Conservation (phyloP, 495 filamentous ascomycete genomes). For the Astrocystis sublimbata region DNA sequence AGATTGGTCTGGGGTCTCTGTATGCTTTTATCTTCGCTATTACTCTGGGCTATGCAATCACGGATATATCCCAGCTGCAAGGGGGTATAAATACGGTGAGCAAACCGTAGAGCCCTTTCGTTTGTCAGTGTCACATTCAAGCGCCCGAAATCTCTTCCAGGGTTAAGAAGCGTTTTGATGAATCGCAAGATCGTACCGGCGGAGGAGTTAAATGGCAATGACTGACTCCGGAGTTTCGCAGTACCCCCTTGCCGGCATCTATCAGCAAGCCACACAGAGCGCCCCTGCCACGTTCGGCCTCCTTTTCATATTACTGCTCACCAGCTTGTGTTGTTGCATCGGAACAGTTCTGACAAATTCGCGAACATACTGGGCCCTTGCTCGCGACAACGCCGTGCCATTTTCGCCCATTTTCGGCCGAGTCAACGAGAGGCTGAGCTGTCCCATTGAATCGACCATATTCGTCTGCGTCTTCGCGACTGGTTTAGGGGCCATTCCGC, state of each 20-base stretch:
- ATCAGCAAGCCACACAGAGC: conserved; percentile 70
- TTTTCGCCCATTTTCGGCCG: conserved; percentile 47
- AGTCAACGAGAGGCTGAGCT: conserved; percentile 56
- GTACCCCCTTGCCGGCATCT: conserved; percentile 79
- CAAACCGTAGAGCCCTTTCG: background rate
- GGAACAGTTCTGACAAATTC: conserved; percentile 74
- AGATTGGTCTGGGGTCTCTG: conserved; percentile 59
- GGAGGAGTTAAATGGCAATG: background rate
- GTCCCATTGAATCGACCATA: conserved; percentile 69
- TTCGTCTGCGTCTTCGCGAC: conserved; percentile 62
- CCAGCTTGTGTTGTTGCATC: conserved; percentile 61
- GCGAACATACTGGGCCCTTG: conserved; percentile 84
- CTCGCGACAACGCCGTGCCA: conserved; percentile 69
- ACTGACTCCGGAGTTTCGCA: background rate
- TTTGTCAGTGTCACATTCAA: background rate
- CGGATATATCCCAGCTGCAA: conserved; percentile 62
- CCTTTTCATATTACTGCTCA: conserved; percentile 67
- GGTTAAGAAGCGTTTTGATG: too few relatives aligned
- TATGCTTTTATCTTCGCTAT: conserved; percentile 76
- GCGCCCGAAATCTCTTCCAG: background rate
- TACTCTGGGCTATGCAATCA: conserved; percentile 71
- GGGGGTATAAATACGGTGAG: conserved; percentile 45
- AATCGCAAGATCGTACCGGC: background rate
- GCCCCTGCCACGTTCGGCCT: conserved; percentile 62
- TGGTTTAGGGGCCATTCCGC: conserved; percentile 70